Conservation (phyloP, 2,329 filamentous ascomycete genomes). For the Ascocoryne sarcoides region DNA sequence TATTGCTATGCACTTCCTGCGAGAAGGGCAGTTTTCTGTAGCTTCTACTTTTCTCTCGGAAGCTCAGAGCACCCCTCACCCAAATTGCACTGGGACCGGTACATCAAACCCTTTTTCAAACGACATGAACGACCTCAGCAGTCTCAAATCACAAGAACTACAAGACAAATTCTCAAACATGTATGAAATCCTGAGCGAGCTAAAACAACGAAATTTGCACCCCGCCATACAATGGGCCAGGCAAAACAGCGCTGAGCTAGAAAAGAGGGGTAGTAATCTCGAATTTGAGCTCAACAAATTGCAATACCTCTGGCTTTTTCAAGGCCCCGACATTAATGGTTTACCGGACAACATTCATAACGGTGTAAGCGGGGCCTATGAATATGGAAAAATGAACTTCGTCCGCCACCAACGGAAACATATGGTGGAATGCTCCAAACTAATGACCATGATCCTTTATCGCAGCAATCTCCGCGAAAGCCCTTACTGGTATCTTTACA, state of each 20-base stretch:
- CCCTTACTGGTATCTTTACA: constrained; percentile 73
- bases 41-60: constrained; percentile 80
- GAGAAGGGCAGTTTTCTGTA: constrained; percentile 87
- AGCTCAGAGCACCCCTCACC: constrained; percentile 39
- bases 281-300: constrained; percentile 91
- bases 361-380: constrained; percentile 56
- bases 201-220: constrained; percentile 64
- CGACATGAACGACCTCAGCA: constrained; percentile 37
- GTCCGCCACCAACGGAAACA: constrained; percentile 66
- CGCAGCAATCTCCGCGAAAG: constrained; percentile 63
- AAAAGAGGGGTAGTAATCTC: constrained; percentile 78
- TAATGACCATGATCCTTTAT: constrained; percentile 75
- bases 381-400: constrained; percentile 71
- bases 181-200: constrained; percentile 77
- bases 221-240: constrained; percentile 86
- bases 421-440: constrained; percentile 67
- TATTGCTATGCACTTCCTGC: constrained; percentile 91
- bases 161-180: constrained; percentile 77
- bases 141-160: constrained; percentile 57
- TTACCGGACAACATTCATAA: constrained; percentile 45
- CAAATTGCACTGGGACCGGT: constrained; percentile 28
- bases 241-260: constrained; percentile 59
- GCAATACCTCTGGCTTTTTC: constrained; percentile 84
- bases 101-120: constrained; percentile 26
- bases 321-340: constrained; percentile 47